A percentile compares a stretch with the other conserved stretches of the same genome.
Conservation (phyloP, 2,329 filamentous ascomycete species). For the Talaromyces sp. region DNA sequence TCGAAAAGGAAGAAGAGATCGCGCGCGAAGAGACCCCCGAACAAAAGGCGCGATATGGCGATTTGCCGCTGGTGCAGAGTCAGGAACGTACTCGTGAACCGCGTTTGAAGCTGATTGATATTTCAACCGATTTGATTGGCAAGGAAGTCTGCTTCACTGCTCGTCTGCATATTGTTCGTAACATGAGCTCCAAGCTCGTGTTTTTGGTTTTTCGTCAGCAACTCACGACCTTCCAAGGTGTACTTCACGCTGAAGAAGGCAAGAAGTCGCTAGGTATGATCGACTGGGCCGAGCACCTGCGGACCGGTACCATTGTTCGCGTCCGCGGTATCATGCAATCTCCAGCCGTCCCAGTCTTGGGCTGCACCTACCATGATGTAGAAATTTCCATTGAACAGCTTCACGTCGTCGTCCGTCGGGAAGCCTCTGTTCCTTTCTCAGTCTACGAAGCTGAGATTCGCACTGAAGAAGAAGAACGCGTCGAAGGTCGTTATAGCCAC, state of each 20-base stretch:
- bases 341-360: conserved; percentile 70
- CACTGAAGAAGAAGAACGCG: conserved; percentile 51
- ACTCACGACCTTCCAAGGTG: conserved; percentile 77
- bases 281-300: conserved; percentile 80
- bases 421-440: conserved; percentile 64
- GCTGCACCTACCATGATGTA: conserved; percentile 70
- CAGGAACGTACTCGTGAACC: conserved; percentile 48
- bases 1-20: conserved; percentile 42
- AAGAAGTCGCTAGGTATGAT: conserved; percentile 71
- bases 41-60: conserved; percentile 58
- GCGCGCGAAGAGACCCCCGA: conserved; percentile 55
- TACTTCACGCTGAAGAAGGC: conserved; percentile 62
- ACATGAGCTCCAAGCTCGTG: conserved; percentile 76
- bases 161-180: conserved; percentile 73
- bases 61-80: conserved; percentile 58
- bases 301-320: conserved; percentile 72
- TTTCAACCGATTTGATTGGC: conserved; percentile 54
- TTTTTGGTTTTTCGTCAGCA: conserved; percentile 86
- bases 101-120: conserved; percentile 50
- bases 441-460: conserved; percentile 66
- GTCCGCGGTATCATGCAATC: conserved; percentile 70
- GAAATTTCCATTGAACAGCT: conserved; percentile 69
- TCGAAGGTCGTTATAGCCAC: conserved; percentile 57
- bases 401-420: conserved; percentile 60
- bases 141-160: conserved; percentile 65